A percentile compares a stretch with the other conserved stretches of the same genome.
These are phyloP conservation scores for Pythium biforme DNA, from an alignment of 352 stramenopile genomes.

Conservation along the genomic window DNA sequence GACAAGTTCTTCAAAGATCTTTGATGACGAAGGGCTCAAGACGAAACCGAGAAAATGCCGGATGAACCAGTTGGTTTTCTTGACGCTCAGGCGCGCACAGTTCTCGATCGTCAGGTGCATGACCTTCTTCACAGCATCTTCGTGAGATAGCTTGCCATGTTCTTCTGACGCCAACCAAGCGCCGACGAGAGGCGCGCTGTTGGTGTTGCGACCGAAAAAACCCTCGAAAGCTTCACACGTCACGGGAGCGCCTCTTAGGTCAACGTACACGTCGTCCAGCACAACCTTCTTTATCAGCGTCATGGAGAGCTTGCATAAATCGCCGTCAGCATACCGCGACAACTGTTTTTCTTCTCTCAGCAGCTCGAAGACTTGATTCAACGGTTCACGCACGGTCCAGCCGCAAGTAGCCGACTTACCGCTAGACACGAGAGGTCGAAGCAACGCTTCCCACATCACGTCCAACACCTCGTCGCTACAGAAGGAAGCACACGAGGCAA, in stretches of 20 bases:
- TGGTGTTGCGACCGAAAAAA: slow-evolving; percentile 44
- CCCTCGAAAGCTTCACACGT: slow-evolving; percentile 46
- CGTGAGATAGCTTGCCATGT: background rate
- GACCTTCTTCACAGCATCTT: slow-evolving; percentile 15
- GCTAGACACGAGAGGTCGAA: slow-evolving; percentile 23
- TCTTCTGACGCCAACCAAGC: slow-evolving; percentile 27
- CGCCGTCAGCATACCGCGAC: slow-evolving; percentile 9
- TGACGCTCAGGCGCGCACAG: slow-evolving; percentile 42
- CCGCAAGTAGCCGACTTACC: background rate
- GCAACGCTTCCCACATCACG: slow-evolving; percentile 45
- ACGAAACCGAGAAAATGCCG: slow-evolving; percentile 61
- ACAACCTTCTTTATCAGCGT: slow-evolving; percentile 24
- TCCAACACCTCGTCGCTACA: slow-evolving; percentile 57
- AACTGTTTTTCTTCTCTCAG: slow-evolving; percentile 23
- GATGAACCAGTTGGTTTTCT: slow-evolving; percentile 76
- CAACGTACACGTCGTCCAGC: slow-evolving; percentile 1
- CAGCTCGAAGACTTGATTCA: slow-evolving; percentile 29
- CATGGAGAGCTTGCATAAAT: slow-evolving; percentile 22
- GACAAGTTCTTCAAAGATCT: slow-evolving; percentile 32
- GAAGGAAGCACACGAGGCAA: slow-evolving; percentile 54
- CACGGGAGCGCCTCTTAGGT: slow-evolving; percentile 5
- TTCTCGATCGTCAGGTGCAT: slow-evolving; percentile 14
- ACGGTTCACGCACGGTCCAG: slow-evolving; percentile 17
- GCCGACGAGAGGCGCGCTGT: slow-evolving; percentile 43
- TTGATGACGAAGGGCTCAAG: slow-evolving; percentile 12